Conservation (phyloP, 2,329 filamentous ascomycete genomes). For the Hypoxylon rubiginosum region DNA sequence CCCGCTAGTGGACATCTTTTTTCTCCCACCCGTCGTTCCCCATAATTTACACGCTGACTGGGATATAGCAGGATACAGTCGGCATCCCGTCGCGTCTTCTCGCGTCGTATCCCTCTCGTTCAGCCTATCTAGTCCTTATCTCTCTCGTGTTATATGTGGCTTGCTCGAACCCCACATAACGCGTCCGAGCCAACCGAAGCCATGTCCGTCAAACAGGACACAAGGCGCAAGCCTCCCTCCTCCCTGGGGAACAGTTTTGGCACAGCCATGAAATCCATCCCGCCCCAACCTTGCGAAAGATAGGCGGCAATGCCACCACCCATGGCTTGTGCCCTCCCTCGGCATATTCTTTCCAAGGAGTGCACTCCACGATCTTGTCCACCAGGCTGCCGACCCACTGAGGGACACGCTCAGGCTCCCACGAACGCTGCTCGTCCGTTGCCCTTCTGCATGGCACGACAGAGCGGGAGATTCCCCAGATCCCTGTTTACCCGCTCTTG, state of each 20-base stretch:
- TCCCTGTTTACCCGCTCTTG: slow-evolving; percentile 60
- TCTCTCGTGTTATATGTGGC: slow-evolving; percentile 48
- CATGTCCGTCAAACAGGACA: slow-evolving; percentile 24
- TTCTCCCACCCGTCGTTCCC: neutral
- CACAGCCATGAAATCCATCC: slow-evolving; percentile 42
- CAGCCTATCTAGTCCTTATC: slow-evolving; percentile 43
- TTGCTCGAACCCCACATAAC: slow-evolving; percentile 43
- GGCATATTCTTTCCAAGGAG: slow-evolving; percentile 49
- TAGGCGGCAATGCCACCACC: slow-evolving; percentile 42
- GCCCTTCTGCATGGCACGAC: slow-evolving; percentile 50
- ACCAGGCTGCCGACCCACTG: slow-evolving; percentile 42
- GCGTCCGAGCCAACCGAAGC: slow-evolving; percentile 43
- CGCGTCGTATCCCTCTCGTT: slow-evolving; percentile 33
- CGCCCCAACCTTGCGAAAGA: neutral
- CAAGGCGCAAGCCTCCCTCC: slow-evolving; percentile 42
- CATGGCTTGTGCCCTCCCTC: slow-evolving; percentile 44
- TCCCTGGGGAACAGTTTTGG: slow-evolving; percentile 20
- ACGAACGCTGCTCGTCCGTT: slow-evolving; percentile 47
- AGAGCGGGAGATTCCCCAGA: slow-evolving; percentile 54
- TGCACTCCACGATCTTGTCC: slow-evolving; percentile 52
- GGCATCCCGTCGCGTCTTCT: slow-evolving; percentile 49
- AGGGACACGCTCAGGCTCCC: slow-evolving; percentile 37
- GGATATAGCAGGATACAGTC: slow-evolving; percentile 40
- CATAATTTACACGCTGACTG: slow-evolving; percentile 14
- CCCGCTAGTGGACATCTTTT: slow-evolving; percentile 4